Conservation (phyloP, 139 green algal species). For the Spirogloea muscicola region DNA sequence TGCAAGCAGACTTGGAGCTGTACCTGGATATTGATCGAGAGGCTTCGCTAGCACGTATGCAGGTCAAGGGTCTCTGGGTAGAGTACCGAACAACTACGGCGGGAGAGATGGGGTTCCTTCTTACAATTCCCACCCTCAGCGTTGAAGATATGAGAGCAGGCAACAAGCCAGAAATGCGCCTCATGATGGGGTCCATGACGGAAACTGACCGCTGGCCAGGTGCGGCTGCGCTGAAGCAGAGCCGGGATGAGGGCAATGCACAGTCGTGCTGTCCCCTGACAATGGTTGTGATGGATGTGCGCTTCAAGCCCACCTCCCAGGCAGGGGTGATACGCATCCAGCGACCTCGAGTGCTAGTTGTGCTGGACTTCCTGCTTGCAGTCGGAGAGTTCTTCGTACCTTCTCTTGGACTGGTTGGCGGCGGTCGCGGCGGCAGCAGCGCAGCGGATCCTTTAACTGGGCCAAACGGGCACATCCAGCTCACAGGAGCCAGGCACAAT, state of each 20-base stretch:
- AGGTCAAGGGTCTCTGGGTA: conserved; percentile 38
- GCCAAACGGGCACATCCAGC: no score
- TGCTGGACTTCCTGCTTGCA: conserved; percentile 79
- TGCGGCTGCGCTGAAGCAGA: background rate
- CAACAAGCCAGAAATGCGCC: conserved; percentile 30
- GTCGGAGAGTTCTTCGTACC: conserved; percentile 50
- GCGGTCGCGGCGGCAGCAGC: no score
- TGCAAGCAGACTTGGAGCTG: conserved; percentile 36
- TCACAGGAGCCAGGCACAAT: background rate
- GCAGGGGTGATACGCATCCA: conserved; percentile 70
- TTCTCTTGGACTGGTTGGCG: no score
- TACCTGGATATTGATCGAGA: conserved; percentile 19
- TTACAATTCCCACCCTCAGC: conserved; percentile 25
- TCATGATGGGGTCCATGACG: conserved; percentile 30
- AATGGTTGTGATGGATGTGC: conserved; percentile 42
- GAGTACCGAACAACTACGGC: conserved; percentile 21
- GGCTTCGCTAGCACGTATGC: conserved; percentile 19
- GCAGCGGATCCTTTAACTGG: no score
- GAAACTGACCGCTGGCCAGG: background rate
- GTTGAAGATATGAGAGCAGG: conserved; percentile 23
- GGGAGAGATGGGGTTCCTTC: conserved; percentile 23
- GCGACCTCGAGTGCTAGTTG: conserved; percentile 73
- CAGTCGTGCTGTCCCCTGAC: conserved; percentile 1
- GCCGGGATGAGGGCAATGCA: background rate
- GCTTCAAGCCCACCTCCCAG: background rate